Evolutionary conservation across 1,284 basidiomycete genomes (phyloP).

Genomic region (Cryptococcus maquisensis): DNA sequence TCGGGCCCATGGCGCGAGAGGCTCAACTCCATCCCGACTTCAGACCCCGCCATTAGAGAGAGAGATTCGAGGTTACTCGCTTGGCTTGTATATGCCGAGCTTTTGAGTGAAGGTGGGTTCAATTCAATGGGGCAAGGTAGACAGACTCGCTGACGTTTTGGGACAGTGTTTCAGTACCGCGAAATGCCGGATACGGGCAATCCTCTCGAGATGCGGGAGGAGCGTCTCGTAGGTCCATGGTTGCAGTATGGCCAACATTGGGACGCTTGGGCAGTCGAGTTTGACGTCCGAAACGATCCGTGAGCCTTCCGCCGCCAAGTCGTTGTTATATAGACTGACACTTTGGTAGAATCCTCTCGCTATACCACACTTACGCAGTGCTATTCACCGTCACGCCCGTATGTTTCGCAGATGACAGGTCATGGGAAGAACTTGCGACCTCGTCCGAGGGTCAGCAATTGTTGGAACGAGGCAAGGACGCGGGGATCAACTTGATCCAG

Average conservation of each 20-base stretch:
- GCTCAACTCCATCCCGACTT: constrained; percentile 18
- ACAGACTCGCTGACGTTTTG: not conserved
- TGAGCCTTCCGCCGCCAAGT: constrained; percentile 11
- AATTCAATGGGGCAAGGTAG: not conserved
- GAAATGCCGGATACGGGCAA: not conserved
- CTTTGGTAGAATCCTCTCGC: constrained; percentile 31
- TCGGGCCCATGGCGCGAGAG: constrained; percentile 38
- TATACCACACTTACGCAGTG: constrained; percentile 44
- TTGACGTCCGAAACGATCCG: constrained; percentile 32
- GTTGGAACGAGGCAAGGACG: constrained; percentile 42
- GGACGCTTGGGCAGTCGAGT: constrained; percentile 39
- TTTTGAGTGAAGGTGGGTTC: constrained; percentile 17
- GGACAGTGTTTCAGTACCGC: not conserved
- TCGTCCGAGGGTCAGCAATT: constrained; percentile 37
- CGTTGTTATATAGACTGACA: not conserved
- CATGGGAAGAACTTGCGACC: constrained; percentile 38
- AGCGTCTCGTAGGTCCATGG: constrained; percentile 30
- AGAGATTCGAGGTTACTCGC: constrained; percentile 45
- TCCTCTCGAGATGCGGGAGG: not conserved
- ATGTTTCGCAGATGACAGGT: constrained; percentile 23
- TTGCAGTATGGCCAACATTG: constrained; percentile 23
- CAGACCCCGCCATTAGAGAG: constrained; percentile 38
- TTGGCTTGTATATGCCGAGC: constrained; percentile 47
- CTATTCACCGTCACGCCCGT: constrained; percentile 41
- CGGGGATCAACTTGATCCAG: constrained; percentile 41